Conservation (phyloP, 2,329 filamentous ascomycete species). For the Clonostachys sp. region DNA sequence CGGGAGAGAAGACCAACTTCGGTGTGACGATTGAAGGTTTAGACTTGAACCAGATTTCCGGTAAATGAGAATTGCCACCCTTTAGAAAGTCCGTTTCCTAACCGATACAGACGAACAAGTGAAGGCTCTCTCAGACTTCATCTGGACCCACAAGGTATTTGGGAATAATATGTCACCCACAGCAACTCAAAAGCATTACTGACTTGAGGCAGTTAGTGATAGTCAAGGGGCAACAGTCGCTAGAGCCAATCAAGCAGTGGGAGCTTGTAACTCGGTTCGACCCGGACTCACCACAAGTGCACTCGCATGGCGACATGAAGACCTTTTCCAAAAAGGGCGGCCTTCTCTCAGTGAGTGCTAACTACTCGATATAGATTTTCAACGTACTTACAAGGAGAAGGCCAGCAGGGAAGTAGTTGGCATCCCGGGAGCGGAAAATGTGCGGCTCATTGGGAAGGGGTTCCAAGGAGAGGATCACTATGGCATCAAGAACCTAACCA, state of each 20-base stretch:
- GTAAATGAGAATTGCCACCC: conserved; percentile 6
- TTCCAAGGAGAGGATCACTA: conserved; percentile 37
- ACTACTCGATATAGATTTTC: background rate
- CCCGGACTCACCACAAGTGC: conserved; percentile 28
- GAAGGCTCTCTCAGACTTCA: conserved; percentile 25
- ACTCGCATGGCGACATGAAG: conserved; percentile 34
- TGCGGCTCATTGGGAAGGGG: conserved; percentile 38
- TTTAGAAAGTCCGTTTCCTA: background rate
- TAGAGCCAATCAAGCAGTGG: conserved; percentile 36
- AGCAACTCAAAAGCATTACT: too few species aligned
- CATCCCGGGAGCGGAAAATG: conserved; percentile 35
- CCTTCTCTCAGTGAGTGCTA: conserved; percentile 22
- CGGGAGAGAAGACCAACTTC: conserved; percentile 27
- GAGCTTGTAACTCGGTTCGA: conserved; percentile 37
- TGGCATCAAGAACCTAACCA: conserved; percentile 28
- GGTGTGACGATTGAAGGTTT: conserved; percentile 27
- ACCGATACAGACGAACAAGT: conserved; percentile 24
- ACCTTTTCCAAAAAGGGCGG: conserved; percentile 32
- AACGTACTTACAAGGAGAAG: conserved; percentile 5
- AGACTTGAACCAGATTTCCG: conserved; percentile 27
- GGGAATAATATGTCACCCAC: too few species aligned
- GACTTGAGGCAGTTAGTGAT: conserved; percentile 17
- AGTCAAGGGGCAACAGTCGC: conserved; percentile 31
- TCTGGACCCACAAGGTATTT: conserved; percentile 31
- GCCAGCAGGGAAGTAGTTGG: conserved; percentile 23